A percentile compares a stretch with the other conserved stretches of the same genome.
Evolutionary conservation across 176 grass and related monocot genomes (phyloP).

Genomic region (Lolium rigidum): DNA sequence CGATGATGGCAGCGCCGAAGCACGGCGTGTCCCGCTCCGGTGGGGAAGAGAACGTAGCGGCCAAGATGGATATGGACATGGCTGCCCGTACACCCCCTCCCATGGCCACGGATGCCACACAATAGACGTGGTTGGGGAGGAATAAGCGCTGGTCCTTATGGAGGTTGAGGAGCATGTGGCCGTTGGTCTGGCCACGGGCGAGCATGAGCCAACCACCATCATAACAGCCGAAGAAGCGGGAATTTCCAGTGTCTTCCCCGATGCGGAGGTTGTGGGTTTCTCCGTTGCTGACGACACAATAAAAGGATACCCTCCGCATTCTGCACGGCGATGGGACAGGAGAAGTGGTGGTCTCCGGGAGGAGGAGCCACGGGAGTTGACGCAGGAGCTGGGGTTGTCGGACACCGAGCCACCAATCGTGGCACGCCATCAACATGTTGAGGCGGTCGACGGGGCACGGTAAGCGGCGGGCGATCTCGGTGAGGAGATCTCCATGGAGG

Average conservation of each 20-base stretch:
- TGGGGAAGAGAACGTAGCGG: background rate
- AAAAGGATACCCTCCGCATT: background rate
- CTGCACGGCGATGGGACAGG: background rate
- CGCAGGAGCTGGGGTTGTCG: no score
- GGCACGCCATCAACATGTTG: no score
- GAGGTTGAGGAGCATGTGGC: background rate
- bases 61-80: no score
- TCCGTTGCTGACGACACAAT: background rate
- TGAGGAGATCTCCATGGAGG: no score
- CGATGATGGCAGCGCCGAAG: background rate
- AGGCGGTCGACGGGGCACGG: no score
- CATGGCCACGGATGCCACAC: no score
- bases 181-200: background rate
- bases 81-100: no score
- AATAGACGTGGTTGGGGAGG: background rate
- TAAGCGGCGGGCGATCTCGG: no score
- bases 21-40: background rate
- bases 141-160: background rate
- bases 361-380: background rate
- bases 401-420: no score
- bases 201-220: background rate
- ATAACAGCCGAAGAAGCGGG: background rate
- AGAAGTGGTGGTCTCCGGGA: background rate
- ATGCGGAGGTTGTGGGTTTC: background rate
- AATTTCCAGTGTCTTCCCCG: no score